Evolutionary conservation across 2,329 filamentous ascomycete genomes (phyloP).

Genomic region (Neodidymelliopsis sp.): DNA sequence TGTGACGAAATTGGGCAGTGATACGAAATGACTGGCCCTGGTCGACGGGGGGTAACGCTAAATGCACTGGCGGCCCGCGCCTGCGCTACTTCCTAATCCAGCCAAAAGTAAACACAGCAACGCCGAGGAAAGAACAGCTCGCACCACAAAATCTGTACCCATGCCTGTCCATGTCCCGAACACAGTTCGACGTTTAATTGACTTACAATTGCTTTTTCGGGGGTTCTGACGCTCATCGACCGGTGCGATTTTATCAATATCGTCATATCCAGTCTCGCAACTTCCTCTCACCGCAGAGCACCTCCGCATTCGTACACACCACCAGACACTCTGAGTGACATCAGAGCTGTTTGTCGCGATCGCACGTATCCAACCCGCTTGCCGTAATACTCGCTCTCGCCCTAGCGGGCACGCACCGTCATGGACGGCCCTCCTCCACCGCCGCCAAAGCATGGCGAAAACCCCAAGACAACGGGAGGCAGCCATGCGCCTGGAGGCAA

Average conservation of each 20-base stretch:
- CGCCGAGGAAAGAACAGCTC: constrained; percentile 12
- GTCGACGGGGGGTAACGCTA: constrained; percentile 20
- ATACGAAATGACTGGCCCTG: constrained; percentile 10
- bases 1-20: constrained; percentile 9
- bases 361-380: constrained; percentile 10
- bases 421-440: constrained; percentile 70
- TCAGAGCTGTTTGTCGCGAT: neutral
- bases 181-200: constrained; percentile 1
- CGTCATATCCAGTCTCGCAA: constrained; percentile 2
- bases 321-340: constrained; percentile 17
- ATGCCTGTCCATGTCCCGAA: constrained; percentile 10
- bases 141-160: constrained; percentile 18
- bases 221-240: constrained; percentile 20
- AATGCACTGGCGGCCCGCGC: constrained; percentile 18
- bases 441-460: constrained; percentile 84
- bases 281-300: constrained; percentile 24
- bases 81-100: constrained; percentile 5
- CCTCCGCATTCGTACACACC: constrained; percentile 23
- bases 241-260: constrained; percentile 6
- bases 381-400: constrained; percentile 27
- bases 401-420: constrained; percentile 35
- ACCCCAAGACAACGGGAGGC: constrained; percentile 66
- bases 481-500: constrained; percentile 28
- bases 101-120: constrained; percentile 19
- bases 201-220: constrained; percentile 12